phyloP scores from a whole-genome alignment of 352 stramenopile genomes.

The Globisporangium apiculatum region DNA sequence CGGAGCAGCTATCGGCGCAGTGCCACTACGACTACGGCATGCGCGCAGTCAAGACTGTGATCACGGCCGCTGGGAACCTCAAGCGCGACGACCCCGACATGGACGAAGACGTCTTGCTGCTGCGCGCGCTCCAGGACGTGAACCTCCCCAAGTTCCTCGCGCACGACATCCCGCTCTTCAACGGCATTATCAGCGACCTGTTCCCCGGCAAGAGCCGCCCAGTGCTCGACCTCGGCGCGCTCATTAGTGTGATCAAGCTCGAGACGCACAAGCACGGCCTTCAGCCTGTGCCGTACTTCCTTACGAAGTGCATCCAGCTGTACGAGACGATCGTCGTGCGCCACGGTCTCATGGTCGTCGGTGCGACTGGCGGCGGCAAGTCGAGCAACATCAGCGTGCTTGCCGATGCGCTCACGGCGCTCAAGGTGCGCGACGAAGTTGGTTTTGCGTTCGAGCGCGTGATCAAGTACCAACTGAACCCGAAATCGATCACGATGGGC shows the following conservation, averaged over 20 bases:
- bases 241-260: slow-evolving; percentile 89
- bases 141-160: slow-evolving; percentile 95
- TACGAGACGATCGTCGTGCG: slow-evolving; percentile 94
- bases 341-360: slow-evolving; percentile 95
- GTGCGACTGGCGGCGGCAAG: slow-evolving; percentile 87
- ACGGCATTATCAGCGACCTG: slow-evolving; percentile 93
- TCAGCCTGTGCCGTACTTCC: slow-evolving; percentile 88
- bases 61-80: slow-evolving; percentile 81
- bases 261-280: slow-evolving; percentile 77
- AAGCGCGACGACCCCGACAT: slow-evolving; percentile 91
- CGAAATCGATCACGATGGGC: slow-evolving; percentile 94
- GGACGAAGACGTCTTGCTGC: slow-evolving; percentile 90
- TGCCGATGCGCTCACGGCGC: slow-evolving; percentile 84
- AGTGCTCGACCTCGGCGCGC: slow-evolving; percentile 77
- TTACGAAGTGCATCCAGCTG: slow-evolving; percentile 93
- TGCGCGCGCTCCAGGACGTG: slow-evolving; percentile 92
- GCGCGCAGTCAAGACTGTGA: slow-evolving; percentile 87
- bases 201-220: slow-evolving; percentile 90
- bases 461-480: slow-evolving; percentile 90
- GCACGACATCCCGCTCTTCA: slow-evolving; percentile 94
- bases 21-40: slow-evolving; percentile 91
- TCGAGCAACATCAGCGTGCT: slow-evolving; percentile 89
- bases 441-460: slow-evolving; percentile 89
- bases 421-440: slow-evolving; percentile 62
- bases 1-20: slow-evolving; percentile 85